Evolutionary conservation across 148 eudicot genomes (phyloP).

Genomic region (Polygonum aviculare): DNA sequence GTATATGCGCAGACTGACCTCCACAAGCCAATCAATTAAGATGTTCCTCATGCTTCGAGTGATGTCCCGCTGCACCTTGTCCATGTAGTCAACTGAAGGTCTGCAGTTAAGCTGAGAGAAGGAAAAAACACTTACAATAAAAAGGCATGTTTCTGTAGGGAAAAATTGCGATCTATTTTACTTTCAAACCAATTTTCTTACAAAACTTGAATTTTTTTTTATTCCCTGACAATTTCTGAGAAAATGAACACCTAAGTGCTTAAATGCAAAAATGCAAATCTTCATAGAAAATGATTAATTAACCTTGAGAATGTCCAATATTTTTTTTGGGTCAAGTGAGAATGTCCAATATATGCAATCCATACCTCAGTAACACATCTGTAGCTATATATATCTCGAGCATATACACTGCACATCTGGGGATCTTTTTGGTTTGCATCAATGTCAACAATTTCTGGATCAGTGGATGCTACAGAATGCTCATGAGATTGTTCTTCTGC

Average conservation of each 20-base stretch:
- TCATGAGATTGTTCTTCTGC: conserved; percentile 34
- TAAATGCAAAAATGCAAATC: neutral
- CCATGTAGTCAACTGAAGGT: conserved; percentile 51
- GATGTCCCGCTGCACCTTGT: conserved; percentile 60
- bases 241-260: conserved; percentile 3
- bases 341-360: neutral
- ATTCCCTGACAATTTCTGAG: neutral
- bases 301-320: neutral
- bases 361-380: conserved; percentile 61
- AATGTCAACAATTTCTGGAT: conserved; percentile 38
- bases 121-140: neutral
- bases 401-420: conserved; percentile 70
- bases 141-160: neutral
- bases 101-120: conserved; percentile 8
- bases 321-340: no score
- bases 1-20: conserved; percentile 36
- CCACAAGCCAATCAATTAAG: conserved; percentile 90
- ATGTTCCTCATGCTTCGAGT: conserved; percentile 69
- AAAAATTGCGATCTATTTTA: neutral
- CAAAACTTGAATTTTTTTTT: neutral
- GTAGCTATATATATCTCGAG: conserved; percentile 48
- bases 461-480: conserved; percentile 26
- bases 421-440: conserved; percentile 69
- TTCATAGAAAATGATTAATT: neutral
- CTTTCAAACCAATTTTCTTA: neutral